Percentiles rank a stretch among this genome's conserved stretches.
Conservation (phyloP, 768 basidiomycete genomes). For the Galerina sulciceps region DNA sequence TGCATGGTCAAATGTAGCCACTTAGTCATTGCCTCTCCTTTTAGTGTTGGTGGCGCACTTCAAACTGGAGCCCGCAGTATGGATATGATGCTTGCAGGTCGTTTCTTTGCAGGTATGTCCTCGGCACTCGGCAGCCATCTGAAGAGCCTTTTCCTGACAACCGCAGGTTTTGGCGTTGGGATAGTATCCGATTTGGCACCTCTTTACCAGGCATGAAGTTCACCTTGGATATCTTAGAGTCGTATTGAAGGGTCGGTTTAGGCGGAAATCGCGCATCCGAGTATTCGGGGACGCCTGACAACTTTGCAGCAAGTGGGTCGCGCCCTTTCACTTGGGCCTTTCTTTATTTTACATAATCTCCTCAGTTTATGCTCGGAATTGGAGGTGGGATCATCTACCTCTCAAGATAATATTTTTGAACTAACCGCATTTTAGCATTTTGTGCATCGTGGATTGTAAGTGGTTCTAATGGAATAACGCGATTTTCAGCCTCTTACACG, state of each 20-base stretch:
- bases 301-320: slow-evolving; percentile 49
- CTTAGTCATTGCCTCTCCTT: background rate
- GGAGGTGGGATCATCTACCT: slow-evolving; percentile 30
- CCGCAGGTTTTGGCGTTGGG: slow-evolving; percentile 42
- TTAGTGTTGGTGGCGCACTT: slow-evolving; percentile 46
- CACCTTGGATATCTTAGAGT: background rate
- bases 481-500: background rate
- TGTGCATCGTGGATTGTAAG: slow-evolving; percentile 51
- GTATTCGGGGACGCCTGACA: slow-evolving; percentile 57
- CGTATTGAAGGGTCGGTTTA: slow-evolving; percentile 5
- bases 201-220: slow-evolving; percentile 47
- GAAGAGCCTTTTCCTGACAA: background rate
- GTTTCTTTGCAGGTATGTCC: slow-evolving; percentile 50
- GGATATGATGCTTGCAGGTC: slow-evolving; percentile 52
- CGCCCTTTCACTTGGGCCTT: background rate
- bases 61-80: slow-evolving; percentile 51
- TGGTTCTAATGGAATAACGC: background rate
- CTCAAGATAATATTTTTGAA: background rate
- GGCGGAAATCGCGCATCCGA: slow-evolving; percentile 62
- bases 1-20: background rate
- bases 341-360: too few species aligned
- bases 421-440: slow-evolving; percentile 35
- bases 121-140: background rate
- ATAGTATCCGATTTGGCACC: slow-evolving; percentile 55
- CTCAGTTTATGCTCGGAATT: slow-evolving; percentile 51